phyloP scores from a whole-genome alignment of 306 rosid species.

The Rosa multiflora region DNA sequence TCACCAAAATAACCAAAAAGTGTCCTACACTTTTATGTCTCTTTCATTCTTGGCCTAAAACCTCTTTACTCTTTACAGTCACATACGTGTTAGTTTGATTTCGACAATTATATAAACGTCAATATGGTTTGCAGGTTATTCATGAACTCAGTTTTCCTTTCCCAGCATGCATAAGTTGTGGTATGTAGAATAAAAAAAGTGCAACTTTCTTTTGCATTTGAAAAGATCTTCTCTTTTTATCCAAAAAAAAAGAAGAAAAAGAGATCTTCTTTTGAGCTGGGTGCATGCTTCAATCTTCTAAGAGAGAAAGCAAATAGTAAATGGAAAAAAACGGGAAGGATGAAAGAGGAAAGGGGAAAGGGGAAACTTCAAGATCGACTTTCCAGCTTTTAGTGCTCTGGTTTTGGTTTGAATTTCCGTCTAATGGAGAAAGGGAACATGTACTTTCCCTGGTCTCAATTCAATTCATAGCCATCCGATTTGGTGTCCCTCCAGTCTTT shows the following conservation, averaged over 20 bases:
- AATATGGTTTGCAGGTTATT: not conserved
- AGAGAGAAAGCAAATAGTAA: not conserved
- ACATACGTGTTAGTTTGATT: not conserved
- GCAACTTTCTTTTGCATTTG: not conserved
- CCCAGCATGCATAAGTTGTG: not conserved
- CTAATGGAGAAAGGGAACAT: conserved; percentile 17
- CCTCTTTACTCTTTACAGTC: not conserved
- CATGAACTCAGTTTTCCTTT: not conserved
- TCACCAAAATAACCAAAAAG: conserved; percentile 11
- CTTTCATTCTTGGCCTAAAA: not conserved
- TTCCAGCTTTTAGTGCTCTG: conserved; percentile 22
- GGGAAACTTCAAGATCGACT: not conserved
- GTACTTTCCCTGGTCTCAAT: conserved; percentile 13
- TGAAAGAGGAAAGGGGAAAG: not conserved
- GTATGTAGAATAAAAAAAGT: not conserved
- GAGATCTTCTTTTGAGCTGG: not conserved
- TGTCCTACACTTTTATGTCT: not conserved
- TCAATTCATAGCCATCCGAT: conserved; percentile 17
- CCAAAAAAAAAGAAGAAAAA: no score
- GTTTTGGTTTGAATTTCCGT: conserved; percentile 24
- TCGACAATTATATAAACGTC: not conserved
- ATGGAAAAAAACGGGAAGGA: not conserved
- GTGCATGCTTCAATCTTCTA: not conserved
- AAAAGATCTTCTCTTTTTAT: not conserved
- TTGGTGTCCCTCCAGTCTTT: conserved; percentile 10